These are phyloP conservation scores for Cladosporium sp. DNA, from an alignment of 2,329 filamentous ascomycete species.

Conservation along the genomic window DNA sequence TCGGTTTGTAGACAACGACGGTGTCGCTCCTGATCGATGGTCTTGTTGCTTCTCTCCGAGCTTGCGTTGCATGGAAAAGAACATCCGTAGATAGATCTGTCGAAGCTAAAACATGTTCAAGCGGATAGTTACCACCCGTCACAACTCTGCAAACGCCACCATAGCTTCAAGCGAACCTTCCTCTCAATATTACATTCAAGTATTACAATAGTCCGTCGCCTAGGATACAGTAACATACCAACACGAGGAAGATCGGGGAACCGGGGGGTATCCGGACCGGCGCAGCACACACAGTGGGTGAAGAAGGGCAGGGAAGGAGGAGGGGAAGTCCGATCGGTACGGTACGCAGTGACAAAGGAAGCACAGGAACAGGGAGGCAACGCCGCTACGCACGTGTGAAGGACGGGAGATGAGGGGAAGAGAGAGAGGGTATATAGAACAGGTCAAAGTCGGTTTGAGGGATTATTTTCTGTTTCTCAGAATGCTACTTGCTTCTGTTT, in stretches of 20 bases:
- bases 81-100: not conserved
- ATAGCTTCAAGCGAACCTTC: not conserved
- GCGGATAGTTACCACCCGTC: not conserved
- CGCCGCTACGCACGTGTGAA: not conserved
- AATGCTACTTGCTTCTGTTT: not conserved
- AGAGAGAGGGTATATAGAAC: not conserved
- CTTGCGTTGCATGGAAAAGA: not conserved
- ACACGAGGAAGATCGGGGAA: not conserved
- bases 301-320: constrained; percentile 1
- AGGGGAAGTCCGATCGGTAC: constrained; percentile 17
- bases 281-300: not conserved
- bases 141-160: not conserved
- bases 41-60: too few species aligned
- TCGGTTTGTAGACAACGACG: too few species aligned
- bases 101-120: not conserved
- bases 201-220: not conserved
- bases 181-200: not conserved
- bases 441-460: not conserved
- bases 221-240: not conserved
- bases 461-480: not conserved
- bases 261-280: not conserved
- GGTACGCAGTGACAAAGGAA: not conserved
- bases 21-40: too few species aligned
- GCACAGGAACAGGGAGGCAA: not conserved
- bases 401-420: not conserved